These are phyloP conservation scores for Pichia sp. DNA, from an alignment of 1,139 yeast species.

Conservation along the genomic window DNA sequence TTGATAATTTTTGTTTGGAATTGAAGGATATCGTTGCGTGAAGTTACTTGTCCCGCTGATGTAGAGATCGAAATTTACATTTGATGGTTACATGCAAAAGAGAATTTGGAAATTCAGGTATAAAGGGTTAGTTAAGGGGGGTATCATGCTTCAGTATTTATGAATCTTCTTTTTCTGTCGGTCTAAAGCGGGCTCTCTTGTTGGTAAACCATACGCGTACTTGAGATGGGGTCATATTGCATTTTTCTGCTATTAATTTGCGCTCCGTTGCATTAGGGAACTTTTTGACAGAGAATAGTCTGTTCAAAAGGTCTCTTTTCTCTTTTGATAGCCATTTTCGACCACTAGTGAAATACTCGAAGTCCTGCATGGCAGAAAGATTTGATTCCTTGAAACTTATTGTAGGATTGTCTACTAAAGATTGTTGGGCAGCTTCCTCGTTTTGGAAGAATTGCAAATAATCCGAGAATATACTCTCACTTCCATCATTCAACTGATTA, in stretches of 20 bases:
- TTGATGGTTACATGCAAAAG: no score
- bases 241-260: conserved; percentile 11
- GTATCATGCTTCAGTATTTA: no score
- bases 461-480: no score
- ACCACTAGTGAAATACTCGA: background rate
- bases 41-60: background rate
- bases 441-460: no score
- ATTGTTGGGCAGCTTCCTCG: no score
- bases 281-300: conserved; percentile 9
- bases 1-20: background rate
- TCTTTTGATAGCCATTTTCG: conserved; percentile 4
- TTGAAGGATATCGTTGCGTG: no score
- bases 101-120: no score
- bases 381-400: no score
- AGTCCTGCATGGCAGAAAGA: background rate
- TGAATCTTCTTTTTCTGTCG: no score
- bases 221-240: conserved; percentile 11
- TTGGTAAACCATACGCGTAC: conserved; percentile 17
- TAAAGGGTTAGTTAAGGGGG: no score
- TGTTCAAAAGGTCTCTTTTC: conserved; percentile 5
- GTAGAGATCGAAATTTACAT: background rate
- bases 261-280: conserved; percentile 13
- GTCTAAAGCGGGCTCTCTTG: conserved; percentile 13
- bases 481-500: no score
- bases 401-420: no score